Evolutionary conservation across 2,329 filamentous ascomycete species (phyloP).

Genomic region (Beauveria scarabaeidicola): DNA sequence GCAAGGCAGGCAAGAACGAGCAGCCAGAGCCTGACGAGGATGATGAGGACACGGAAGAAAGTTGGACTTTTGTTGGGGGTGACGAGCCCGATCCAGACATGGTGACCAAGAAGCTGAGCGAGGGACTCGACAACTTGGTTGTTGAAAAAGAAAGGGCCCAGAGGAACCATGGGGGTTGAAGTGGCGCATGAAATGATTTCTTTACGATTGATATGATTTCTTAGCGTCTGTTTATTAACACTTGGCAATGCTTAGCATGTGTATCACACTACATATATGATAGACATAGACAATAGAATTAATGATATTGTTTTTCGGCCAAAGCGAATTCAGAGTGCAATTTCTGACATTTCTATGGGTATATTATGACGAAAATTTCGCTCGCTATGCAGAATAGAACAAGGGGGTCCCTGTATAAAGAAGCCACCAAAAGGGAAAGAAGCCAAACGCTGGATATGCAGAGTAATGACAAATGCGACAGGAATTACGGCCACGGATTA

Average conservation of each 20-base stretch:
- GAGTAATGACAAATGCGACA: background rate
- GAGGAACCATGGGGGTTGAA: conserved; percentile 17
- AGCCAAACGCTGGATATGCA: background rate
- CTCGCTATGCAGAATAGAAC: conserved; percentile 5
- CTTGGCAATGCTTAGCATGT: background rate
- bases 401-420: background rate
- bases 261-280: conserved; percentile 5
- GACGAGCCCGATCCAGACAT: conserved; percentile 39
- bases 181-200: background rate
- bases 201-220: conserved; percentile 2
- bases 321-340: background rate
- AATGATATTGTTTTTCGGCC: background rate
- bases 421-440: background rate
- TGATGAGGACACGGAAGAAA: conserved; percentile 61
- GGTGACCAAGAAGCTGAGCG: conserved; percentile 32
- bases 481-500: background rate
- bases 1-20: conserved; percentile 45
- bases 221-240: background rate
- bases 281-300: conserved; percentile 9
- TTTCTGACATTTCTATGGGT: background rate
- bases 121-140: conserved; percentile 21
- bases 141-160: conserved; percentile 16
- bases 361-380: background rate
- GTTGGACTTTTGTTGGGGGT: conserved; percentile 80
- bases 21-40: conserved; percentile 31